Percentiles rank a stretch among this genome's conserved stretches.
These are phyloP conservation scores for Neonectria punicea DNA, from an alignment of 2,329 filamentous ascomycete genomes.

Conservation along the genomic window DNA sequence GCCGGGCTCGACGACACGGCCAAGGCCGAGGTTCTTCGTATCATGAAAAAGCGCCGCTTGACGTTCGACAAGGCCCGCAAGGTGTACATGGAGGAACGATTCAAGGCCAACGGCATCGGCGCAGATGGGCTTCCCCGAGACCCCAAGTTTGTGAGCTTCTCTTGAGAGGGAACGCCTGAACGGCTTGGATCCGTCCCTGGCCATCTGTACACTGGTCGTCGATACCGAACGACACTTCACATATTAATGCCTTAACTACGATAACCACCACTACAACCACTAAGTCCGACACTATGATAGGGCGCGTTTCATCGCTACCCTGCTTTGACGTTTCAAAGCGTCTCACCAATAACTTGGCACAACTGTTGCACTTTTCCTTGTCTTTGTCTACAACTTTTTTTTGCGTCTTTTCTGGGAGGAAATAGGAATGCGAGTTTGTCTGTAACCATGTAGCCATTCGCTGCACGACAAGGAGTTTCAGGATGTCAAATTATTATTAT, in stretches of 20 bases:
- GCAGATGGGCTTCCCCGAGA: conserved; percentile 88
- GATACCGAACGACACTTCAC: background rate
- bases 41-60: conserved; percentile 88
- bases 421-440: background rate
- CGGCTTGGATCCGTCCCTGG: background rate
- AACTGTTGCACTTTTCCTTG: conserved; percentile 35
- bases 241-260: conserved; percentile 5
- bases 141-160: conserved; percentile 95
- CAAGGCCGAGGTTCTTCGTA: conserved; percentile 84
- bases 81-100: conserved; percentile 85
- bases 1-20: conserved; percentile 82
- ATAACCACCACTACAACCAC: background rate
- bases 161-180: conserved; percentile 40
- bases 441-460: conserved; percentile 20
- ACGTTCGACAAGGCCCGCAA: conserved; percentile 91
- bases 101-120: conserved; percentile 88
- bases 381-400: conserved; percentile 11
- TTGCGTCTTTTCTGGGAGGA: conserved; percentile 13
- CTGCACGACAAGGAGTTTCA: conserved; percentile 36
- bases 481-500: conserved; percentile 36
- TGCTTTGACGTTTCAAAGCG: background rate
- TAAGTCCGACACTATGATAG: background rate
- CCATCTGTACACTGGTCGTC: conserved; percentile 2
- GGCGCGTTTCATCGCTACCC: background rate
- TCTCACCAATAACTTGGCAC: conserved; percentile 28